Evolutionary conservation across 768 basidiomycete species (phyloP), one percentile per base, ranked within the genome.

Genomic region (Mycena polygramma): DNA sequence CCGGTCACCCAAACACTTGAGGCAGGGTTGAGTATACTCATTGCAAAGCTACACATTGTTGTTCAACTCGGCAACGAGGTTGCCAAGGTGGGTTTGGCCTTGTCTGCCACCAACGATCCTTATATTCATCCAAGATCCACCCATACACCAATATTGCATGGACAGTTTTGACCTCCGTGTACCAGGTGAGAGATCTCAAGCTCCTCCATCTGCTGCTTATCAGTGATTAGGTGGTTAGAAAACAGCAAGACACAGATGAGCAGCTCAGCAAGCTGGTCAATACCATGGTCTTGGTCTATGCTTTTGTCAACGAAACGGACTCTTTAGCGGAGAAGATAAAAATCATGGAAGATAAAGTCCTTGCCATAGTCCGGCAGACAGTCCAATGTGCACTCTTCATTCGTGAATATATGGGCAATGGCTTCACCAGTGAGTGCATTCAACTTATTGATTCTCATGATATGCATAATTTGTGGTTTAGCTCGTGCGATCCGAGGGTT

Each of bases 211-310:
- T 49, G n/a, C 3, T 15, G 45, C 36, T 49, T 15, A 6, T 19
- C 2, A 35, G n/a, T 35, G 3, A n/a, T 41, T 39, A 82, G 81
- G 73, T 77, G 8, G 66, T 79, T 4, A 52, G 30, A 19, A 4
- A 24, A 13, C 51, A 52, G 10, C 24, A 26, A 8, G 24, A 24
- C 0, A 52, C 13, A 6, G 51, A 52, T 6, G 10, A 52, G 24
- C 13, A 52, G 13, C 1, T 26, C 0, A 0, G 26, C 24, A 6
- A 52, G 10, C 51, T 52, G 13, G 51, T 52, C 5, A 17, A 26
- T 4, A 52, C 22, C 11, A 52, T 52, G 51, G 51, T 52, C 1
- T 9, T 10, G 1, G 41, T 54, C 1, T 66, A 57, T 20, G 49
- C 64, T 1, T 59, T 59, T 11, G 24, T 30, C 2, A 45, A 48